Evolutionary conservation across 352 stramenopile species (phyloP).

Genomic region (Globisporangium sylvaticum): DNA sequence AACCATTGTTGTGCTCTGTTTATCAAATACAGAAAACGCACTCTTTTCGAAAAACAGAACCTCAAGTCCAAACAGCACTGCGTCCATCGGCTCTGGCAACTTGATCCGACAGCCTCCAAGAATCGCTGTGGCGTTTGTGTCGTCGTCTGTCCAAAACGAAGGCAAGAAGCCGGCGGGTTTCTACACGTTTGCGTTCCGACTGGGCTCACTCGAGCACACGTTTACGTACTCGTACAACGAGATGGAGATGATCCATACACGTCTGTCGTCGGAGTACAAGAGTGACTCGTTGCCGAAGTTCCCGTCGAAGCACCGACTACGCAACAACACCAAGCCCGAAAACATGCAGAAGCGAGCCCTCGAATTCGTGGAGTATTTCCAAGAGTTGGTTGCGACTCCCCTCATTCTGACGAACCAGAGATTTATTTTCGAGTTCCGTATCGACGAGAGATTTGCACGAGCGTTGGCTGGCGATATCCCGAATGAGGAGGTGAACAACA

Average conservation of each 20-base stretch:
- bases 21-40: not conserved
- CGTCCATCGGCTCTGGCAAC: constrained; percentile 1
- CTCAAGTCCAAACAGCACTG: constrained; percentile 9
- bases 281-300: constrained; percentile 57
- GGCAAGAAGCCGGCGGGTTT: constrained; percentile 62
- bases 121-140: constrained; percentile 44
- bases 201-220: constrained; percentile 33
- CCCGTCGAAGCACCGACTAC: constrained; percentile 67
- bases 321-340: constrained; percentile 78
- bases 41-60: constrained; percentile 3
- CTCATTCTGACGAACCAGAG: constrained; percentile 49
- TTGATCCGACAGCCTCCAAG: constrained; percentile 2
- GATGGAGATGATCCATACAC: constrained; percentile 67
- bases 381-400: constrained; percentile 49
- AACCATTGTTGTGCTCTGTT: not conserved
- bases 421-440: constrained; percentile 65
- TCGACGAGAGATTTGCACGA: constrained; percentile 42
- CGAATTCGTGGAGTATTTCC: constrained; percentile 73
- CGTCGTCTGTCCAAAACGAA: constrained; percentile 49
- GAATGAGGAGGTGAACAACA: constrained; percentile 13
- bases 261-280: constrained; percentile 30
- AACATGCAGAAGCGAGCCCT: constrained; percentile 85
- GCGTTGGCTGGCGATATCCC: constrained; percentile 13
- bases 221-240: constrained; percentile 69
- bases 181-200: constrained; percentile 63